Base-by-base conservation (phyloP, 139 green algal species). In the Nannochloris sp. region DNA sequence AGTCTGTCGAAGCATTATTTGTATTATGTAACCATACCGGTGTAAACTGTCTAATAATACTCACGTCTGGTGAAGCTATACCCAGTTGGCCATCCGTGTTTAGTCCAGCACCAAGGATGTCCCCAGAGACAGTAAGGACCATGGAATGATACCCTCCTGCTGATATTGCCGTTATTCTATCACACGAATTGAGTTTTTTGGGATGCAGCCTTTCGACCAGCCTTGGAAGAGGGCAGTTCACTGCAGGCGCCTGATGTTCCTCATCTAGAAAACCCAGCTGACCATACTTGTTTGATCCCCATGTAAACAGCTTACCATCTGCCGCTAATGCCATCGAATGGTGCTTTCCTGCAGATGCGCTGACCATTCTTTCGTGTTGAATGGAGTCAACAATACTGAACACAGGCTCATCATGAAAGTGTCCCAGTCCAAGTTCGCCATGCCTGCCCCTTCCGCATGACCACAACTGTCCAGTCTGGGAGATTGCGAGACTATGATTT, bases 401-500 rank as follows among this genome's bases (percentile, higher is more conserved):
- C 29, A 77, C 21, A 8, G 64, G 64, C 53, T 71, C 78, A 56
- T 91, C 85, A 6, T 78, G 64, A 21, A 85, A 76, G 34, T 67
- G 57, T 12, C 76, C 81, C 15, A 79, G 69, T 4, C 83, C 83
- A 15, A 91, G 75, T 64, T 70, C 57, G 43, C 73, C 73, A 24
- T 87, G 56, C 4, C 71, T 55, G n/a, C 84, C 84, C 10, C 76
- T 67, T 10, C 87, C 87, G 48, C 84, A 93, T 15, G 71, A 82
- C 79, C 80, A 93, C 18, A 95, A 62, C 4, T 72, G 64, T 14
- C 88, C 88, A 3, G 46, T 67, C 54, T 86, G 75, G 0, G 66
- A 80, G 49, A 93, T 87, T n/a, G 84, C 87, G 10, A 93, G 64
- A 1, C 85, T 88, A 75, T 95, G 87, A 48, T 79, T 82, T n/a